Percentiles rank a stretch among this genome's conserved stretches.
These are phyloP conservation scores for Aspergillus sp. DNA, from an alignment of 2,329 filamentous ascomycete genomes.

Conservation along the genomic window DNA sequence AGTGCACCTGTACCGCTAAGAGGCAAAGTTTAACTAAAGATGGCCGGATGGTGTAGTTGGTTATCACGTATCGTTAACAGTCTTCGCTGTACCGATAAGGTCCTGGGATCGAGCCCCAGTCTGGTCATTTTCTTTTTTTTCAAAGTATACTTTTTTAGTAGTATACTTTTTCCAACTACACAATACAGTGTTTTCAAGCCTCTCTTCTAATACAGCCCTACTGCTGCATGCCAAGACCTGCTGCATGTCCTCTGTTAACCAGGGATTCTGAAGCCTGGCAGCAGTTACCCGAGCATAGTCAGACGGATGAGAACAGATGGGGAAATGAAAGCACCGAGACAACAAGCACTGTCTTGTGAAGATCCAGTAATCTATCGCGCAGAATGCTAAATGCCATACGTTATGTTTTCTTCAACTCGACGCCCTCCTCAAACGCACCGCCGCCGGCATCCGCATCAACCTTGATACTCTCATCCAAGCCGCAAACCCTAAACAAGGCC, in stretches of 20 bases:
- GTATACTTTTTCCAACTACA: not conserved
- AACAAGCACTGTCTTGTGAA: no score
- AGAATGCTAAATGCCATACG: not conserved
- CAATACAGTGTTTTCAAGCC: not conserved
- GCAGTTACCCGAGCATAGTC: no score
- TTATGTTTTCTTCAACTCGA: slow-evolving; percentile 19
- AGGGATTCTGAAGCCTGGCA: no score
- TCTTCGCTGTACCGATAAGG: not conserved
- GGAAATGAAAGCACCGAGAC: no score
- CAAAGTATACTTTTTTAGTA: no score
- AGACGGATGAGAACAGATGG: no score
- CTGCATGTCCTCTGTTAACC: no score
- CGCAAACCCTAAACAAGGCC: slow-evolving; percentile 38
- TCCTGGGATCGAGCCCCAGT: slow-evolving; percentile 1
- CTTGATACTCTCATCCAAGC: slow-evolving; percentile 33
- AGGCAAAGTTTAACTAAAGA: no score
- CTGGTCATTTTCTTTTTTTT: not conserved
- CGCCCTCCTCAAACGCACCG: slow-evolving; percentile 23
- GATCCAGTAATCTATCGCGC: no score
- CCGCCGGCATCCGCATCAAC: slow-evolving; percentile 35
- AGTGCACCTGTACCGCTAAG: no score
- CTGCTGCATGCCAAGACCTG: no score
- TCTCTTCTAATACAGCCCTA: not conserved
- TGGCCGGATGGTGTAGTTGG: slow-evolving; percentile 23
- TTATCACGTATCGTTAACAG: slow-evolving; percentile 28